Evolutionary conservation across 257 asterid genomes (phyloP).

Genomic region (Solanum bulbocastanum): DNA sequence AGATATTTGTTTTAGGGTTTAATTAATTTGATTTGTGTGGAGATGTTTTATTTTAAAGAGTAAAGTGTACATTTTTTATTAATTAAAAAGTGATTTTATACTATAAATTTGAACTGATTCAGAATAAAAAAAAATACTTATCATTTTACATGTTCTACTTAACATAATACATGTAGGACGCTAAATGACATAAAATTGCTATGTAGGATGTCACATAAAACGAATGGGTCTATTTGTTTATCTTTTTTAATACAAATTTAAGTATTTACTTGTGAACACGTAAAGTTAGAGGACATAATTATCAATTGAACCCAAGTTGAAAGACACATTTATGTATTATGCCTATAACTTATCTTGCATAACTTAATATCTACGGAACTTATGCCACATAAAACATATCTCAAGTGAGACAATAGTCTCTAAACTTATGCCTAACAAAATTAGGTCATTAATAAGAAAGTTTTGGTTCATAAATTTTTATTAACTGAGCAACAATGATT

Average conservation of each 20-base stretch:
- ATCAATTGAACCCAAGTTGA: neutral
- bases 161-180: neutral
- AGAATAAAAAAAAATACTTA: no score
- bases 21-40: neutral
- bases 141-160: no score
- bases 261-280: neutral
- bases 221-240: fast-evolving
- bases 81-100: neutral
- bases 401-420: neutral
- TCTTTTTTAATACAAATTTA: no score
- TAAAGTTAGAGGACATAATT: fast-evolving
- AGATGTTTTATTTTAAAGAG: neutral
- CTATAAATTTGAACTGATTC: no score
- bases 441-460: no score
- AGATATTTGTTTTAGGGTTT: neutral
- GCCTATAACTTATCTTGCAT: neutral
- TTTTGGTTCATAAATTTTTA: no score
- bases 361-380: neutral
- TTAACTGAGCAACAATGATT: no score
- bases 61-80: no score
- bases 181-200: no score
- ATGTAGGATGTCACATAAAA: neutral
- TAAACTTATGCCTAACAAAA: neutral
- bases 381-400: neutral
- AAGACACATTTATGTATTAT: no score